phyloP scores from a whole-genome alignment of 768 basidiomycete genomes.

The Pleurotus citrinopileatus region DNA sequence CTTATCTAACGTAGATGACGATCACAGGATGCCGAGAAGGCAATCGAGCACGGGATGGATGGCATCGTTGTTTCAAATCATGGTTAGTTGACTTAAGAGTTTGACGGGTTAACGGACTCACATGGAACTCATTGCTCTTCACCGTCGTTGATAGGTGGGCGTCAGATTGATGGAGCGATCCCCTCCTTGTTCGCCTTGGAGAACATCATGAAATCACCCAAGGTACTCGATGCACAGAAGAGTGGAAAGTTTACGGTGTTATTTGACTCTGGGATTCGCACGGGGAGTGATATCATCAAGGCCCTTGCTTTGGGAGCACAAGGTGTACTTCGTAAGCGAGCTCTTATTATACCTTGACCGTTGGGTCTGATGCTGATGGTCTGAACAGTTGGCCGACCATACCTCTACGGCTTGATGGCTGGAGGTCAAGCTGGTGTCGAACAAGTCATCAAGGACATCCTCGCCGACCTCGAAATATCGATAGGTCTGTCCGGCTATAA shows the following conservation, averaged over 20 bases:
- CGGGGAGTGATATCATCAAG: slow-evolving; percentile 80
- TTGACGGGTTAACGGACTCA: not conserved
- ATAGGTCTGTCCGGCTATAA: slow-evolving; percentile 62
- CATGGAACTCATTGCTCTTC: not conserved
- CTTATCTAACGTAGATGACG: not conserved
- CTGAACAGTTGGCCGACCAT: slow-evolving; percentile 63
- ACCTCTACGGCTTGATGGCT: slow-evolving; percentile 68
- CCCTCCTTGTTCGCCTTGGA: slow-evolving; percentile 72
- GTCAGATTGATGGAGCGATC: slow-evolving; percentile 78
- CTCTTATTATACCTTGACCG: not conserved
- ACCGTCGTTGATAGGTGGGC: slow-evolving; percentile 57
- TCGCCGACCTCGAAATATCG: slow-evolving; percentile 67
- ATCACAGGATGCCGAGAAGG: slow-evolving; percentile 62
- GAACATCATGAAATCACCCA: slow-evolving; percentile 59
- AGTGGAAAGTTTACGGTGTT: slow-evolving; percentile 65
- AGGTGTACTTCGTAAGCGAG: slow-evolving; percentile 69
- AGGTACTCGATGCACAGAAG: slow-evolving; percentile 53
- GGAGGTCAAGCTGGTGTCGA: slow-evolving; percentile 75
- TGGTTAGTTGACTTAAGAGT: slow-evolving; percentile 41
- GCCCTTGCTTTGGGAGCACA: slow-evolving; percentile 87
- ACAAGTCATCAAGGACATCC: slow-evolving; percentile 62
- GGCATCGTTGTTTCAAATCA: slow-evolving; percentile 84
- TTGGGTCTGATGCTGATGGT: not conserved
- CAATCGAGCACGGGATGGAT: slow-evolving; percentile 59
- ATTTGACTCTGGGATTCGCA: slow-evolving; percentile 81